Evolutionary conservation across 176 grass and related monocot species (phyloP).

Genomic region (Typha latifolia): DNA sequence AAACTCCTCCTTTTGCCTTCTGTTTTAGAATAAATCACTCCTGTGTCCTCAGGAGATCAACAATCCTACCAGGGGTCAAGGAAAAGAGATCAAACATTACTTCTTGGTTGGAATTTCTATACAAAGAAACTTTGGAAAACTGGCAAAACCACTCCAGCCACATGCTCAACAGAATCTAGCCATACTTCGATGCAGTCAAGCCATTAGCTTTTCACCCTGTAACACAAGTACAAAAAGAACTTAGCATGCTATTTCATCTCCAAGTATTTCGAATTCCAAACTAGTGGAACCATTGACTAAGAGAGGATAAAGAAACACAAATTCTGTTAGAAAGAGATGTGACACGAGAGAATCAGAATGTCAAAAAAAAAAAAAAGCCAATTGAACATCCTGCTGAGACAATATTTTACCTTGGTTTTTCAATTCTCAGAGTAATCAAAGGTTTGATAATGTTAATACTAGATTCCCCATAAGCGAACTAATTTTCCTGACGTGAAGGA

Average conservation of each 20-base stretch:
- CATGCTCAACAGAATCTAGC: background rate
- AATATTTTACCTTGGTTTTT: background rate
- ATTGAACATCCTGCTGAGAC: too few relatives aligned
- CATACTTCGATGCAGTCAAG: background rate
- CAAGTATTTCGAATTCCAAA: background rate
- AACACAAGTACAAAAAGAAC: background rate
- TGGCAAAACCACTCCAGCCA: background rate
- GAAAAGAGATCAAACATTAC: background rate
- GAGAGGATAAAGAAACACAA: background rate
- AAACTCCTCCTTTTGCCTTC: too few relatives aligned
- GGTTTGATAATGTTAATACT: background rate
- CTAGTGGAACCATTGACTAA: background rate
- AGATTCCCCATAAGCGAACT: background rate
- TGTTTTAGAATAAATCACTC: too few relatives aligned
- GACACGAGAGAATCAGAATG: background rate
- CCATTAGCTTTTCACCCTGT: slow-evolving; percentile 20
- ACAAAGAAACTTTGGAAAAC: background rate
- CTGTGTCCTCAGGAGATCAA: background rate
- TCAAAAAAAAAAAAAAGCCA: too few relatives aligned
- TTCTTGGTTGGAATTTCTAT: background rate
- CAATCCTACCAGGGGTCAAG: background rate
- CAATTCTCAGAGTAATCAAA: background rate
- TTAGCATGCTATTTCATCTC: background rate
- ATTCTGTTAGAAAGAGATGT: background rate
- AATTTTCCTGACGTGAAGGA: background rate